These are phyloP conservation scores for Suillus bovinus DNA, from an alignment of 768 basidiomycete genomes.

Conservation along the genomic window DNA sequence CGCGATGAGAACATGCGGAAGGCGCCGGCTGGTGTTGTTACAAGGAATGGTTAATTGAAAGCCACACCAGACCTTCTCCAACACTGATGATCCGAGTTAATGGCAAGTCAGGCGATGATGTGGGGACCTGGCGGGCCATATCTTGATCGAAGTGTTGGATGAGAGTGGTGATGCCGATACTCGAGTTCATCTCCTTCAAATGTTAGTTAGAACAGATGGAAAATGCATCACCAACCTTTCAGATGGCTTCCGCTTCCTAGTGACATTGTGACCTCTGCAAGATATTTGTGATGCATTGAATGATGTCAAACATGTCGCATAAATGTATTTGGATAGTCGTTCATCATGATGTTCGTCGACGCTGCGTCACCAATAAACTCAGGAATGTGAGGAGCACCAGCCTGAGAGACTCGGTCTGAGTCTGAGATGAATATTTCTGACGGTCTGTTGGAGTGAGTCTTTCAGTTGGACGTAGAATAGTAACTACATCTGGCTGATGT, in stretches of 20 bases:
- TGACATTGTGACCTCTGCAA: constrained; percentile 8
- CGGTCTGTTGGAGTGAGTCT: no score
- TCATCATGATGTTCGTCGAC: not conserved
- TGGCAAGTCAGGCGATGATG: not conserved
- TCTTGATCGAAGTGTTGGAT: constrained; percentile 27
- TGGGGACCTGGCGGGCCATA: not conserved
- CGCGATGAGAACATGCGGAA: not conserved
- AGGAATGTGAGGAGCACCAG: not conserved
- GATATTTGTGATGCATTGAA: not conserved
- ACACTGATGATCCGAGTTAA: constrained; percentile 20
- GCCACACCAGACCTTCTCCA: not conserved
- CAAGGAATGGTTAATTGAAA: not conserved
- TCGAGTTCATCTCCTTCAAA: constrained; percentile 15
- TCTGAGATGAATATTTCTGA: not conserved
- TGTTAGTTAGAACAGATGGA: constrained; percentile 29
- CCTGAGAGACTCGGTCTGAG: not conserved
- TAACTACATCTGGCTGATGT: no score
- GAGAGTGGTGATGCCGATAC: constrained; percentile 13
- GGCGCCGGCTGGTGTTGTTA: not conserved
- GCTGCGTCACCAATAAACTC: not conserved
- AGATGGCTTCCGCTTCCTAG: constrained; percentile 3
- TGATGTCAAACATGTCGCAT: not conserved
- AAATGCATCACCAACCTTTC: constrained; percentile 2
- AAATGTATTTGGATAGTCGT: not conserved
- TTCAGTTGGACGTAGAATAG: no score